Percentiles rank a stretch among this genome's conserved stretches.
Evolutionary conservation across 331 rosid species (phyloP).

Genomic region (Stylosanthes scabra): DNA sequence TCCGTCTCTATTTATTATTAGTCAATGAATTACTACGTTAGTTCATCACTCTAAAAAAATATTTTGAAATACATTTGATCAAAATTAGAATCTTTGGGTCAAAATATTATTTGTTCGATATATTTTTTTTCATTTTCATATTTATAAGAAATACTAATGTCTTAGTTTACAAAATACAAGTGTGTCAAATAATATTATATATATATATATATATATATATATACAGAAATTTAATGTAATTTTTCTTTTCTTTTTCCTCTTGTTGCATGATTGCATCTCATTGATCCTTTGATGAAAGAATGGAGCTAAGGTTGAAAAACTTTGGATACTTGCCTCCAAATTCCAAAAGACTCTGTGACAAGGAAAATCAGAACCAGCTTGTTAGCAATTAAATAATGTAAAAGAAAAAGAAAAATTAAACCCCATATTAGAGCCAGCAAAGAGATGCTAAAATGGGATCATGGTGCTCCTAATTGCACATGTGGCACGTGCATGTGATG

Average conservation of each 20-base stretch:
- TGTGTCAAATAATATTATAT: too few relatives aligned
- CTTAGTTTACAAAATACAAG: too few relatives aligned
- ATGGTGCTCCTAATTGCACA: slow-evolving; percentile 45
- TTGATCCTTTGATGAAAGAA: slow-evolving; percentile 24
- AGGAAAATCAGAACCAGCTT: slow-evolving; percentile 47
- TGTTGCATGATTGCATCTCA: background rate
- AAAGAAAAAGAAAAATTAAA: slow-evolving; percentile 33
- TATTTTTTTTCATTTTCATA: too few relatives aligned
- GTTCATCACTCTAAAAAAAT: too few relatives aligned
- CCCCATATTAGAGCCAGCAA: slow-evolving; percentile 34
- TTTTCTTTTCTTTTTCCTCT: background rate
- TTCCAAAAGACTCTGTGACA: slow-evolving; percentile 57
- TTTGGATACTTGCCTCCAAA: slow-evolving; percentile 54
- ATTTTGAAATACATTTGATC: too few relatives aligned
- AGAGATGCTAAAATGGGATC: slow-evolving; percentile 54
- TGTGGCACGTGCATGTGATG: slow-evolving; percentile 50
- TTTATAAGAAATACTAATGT: too few relatives aligned
- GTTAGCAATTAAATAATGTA: slow-evolving; percentile 42
- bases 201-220: too few relatives aligned
- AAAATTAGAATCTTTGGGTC: too few relatives aligned
- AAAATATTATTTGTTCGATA: too few relatives aligned
- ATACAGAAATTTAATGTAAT: too few relatives aligned
- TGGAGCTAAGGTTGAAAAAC: slow-evolving; percentile 32
- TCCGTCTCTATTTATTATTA: too few relatives aligned
- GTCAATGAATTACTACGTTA: too few relatives aligned